These are phyloP conservation scores for Penicillium frequentans DNA, from an alignment of 2,329 filamentous ascomycete genomes.

Conservation along the genomic window DNA sequence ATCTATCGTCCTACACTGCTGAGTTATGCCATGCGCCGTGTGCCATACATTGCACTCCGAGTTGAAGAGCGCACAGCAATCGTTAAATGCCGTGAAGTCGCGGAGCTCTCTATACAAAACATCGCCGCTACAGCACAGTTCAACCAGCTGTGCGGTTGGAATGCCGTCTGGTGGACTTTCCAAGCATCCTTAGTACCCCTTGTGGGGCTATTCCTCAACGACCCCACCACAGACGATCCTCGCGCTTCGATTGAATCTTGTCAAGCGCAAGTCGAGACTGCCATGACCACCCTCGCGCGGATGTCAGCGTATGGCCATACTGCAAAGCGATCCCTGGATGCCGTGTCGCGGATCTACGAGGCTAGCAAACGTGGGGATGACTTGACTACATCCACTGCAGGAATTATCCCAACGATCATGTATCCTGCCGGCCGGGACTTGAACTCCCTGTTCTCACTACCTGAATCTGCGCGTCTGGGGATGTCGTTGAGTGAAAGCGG, in stretches of 20 bases:
- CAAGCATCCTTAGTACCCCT: conserved; percentile 78
- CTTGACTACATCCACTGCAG: conserved; percentile 8
- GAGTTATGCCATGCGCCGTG: conserved; percentile 58
- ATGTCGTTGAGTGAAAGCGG: conserved; percentile 21
- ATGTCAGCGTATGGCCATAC: conserved; percentile 67
- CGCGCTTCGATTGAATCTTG: conserved; percentile 54
- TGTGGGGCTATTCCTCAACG: conserved; percentile 63
- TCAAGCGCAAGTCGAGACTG: conserved; percentile 58
- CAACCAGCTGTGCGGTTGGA: conserved; percentile 78
- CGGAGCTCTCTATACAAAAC: conserved; percentile 69
- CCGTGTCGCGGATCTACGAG: conserved; percentile 64
- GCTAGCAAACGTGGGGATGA: conserved; percentile 43
- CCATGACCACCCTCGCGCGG: conserved; percentile 40
- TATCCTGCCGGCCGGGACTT: conserved; percentile 20
- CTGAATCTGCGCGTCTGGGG: conserved; percentile 18
- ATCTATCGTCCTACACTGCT: conserved; percentile 73
- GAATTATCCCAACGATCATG: conserved; percentile 3
- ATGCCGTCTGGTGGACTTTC: conserved; percentile 79
- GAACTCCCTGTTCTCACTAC: conserved; percentile 12
- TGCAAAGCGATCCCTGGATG: conserved; percentile 62
- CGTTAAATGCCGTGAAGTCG: conserved; percentile 67
- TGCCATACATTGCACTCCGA: conserved; percentile 50
- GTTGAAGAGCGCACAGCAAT: conserved; percentile 68
- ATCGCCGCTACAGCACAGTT: conserved; percentile 69
- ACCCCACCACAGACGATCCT: conserved; percentile 54